Conservation (phyloP, 2,329 filamentous ascomycete genomes). For the Trichoderma breve region DNA sequence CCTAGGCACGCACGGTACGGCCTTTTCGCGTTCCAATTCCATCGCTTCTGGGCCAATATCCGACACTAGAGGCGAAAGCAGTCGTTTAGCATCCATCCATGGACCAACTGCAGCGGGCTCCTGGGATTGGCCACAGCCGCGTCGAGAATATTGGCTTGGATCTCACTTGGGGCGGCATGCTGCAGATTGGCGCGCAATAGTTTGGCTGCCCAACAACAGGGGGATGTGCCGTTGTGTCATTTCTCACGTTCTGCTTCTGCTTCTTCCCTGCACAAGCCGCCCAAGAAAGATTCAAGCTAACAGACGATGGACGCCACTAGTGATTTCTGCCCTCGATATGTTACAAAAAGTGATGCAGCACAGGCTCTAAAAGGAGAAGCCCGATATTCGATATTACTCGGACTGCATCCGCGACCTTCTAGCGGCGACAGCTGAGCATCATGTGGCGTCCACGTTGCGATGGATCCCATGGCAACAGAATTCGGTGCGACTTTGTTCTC, state of each 20-base stretch:
- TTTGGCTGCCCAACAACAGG: slow-evolving; percentile 3
- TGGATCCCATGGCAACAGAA: not conserved
- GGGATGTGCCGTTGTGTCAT: not conserved
- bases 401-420: not conserved
- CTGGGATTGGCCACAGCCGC: slow-evolving; percentile 6
- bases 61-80: slow-evolving; percentile 8
- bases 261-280: not conserved
- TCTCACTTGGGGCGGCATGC: not conserved
- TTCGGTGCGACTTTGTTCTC: not conserved
- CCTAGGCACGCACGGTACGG: not conserved
- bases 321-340: not conserved
- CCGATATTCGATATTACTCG: not conserved
- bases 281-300: not conserved
- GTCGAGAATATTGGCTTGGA: slow-evolving; percentile 1
- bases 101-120: not conserved
- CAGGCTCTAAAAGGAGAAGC: not conserved
- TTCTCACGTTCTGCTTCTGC: not conserved
- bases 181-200: slow-evolving; percentile 21
- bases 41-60: slow-evolving; percentile 3
- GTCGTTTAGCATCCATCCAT: not conserved
- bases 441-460: slow-evolving; percentile 13
- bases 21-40: not conserved
- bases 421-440: slow-evolving; percentile 6
- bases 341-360: not conserved
- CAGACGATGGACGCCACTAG: not conserved